Evolutionary conservation across 1,284 basidiomycete genomes (phyloP).

Genomic region (Pseudozyma sp.): DNA sequence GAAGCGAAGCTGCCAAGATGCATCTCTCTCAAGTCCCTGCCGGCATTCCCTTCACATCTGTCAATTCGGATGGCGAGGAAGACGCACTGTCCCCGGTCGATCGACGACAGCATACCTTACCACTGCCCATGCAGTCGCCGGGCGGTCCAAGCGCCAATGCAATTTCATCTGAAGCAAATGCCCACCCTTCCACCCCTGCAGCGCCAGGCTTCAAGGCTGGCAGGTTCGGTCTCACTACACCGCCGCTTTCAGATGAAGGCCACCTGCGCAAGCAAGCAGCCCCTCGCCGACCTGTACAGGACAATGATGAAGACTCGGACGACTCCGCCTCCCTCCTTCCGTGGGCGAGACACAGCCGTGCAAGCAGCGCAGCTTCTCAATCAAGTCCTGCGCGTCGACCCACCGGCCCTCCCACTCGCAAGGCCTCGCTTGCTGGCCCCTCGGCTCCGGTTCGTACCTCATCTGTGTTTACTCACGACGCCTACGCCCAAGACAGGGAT

Average conservation of each 20-base stretch:
- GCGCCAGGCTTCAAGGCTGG: slow-evolving; percentile 20
- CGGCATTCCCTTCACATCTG: slow-evolving; percentile 58
- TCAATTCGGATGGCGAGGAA: slow-evolving; percentile 63
- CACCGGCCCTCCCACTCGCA: slow-evolving; percentile 10
- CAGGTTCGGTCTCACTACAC: slow-evolving; percentile 54
- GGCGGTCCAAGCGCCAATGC: not conserved
- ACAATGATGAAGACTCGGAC: slow-evolving; percentile 58
- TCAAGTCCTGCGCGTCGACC: slow-evolving; percentile 14
- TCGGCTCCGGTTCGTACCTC: slow-evolving; percentile 28
- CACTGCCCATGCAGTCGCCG: slow-evolving; percentile 10
- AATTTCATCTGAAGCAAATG: slow-evolving; percentile 16
- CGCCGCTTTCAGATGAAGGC: slow-evolving; percentile 61
- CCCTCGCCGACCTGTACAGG: slow-evolving; percentile 11
- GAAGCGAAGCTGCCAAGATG: slow-evolving; percentile 56
- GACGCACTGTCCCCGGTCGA: slow-evolving; percentile 25
- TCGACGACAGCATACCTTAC: slow-evolving; percentile 15
- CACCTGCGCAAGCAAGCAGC: slow-evolving; percentile 44
- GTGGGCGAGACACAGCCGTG: slow-evolving; percentile 54
- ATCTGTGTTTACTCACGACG: slow-evolving; percentile 30
- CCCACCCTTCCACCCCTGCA: slow-evolving; percentile 8
- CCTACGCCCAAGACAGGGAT: slow-evolving; percentile 13
- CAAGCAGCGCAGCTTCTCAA: slow-evolving; percentile 31
- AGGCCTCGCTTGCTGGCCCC: slow-evolving; percentile 26
- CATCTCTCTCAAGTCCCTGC: slow-evolving; percentile 51
- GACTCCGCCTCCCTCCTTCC: slow-evolving; percentile 61